Percentiles rank a stretch among this genome's conserved stretches.
Conservation (phyloP, 2,329 filamentous ascomycete species). For the Anthostomella pinea region DNA sequence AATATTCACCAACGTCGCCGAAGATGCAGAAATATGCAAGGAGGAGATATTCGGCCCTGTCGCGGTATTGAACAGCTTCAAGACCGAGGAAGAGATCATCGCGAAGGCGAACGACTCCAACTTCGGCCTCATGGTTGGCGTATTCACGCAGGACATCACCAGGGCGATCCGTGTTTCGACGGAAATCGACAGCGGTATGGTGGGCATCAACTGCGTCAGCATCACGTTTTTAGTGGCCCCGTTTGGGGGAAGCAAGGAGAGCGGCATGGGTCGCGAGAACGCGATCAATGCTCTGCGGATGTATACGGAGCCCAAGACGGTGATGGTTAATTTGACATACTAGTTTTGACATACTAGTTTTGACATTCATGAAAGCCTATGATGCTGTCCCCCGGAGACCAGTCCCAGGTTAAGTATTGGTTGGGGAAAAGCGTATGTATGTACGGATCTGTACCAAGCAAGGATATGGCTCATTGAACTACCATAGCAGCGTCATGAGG, state of each 20-base stretch:
- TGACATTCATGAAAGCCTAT: too few species aligned
- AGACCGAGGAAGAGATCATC: conserved; percentile 54
- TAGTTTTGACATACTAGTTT: too few species aligned
- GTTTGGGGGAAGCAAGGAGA: conserved; percentile 51
- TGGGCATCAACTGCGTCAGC: conserved; percentile 60
- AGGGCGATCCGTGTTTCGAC: conserved; percentile 54
- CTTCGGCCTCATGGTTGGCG: conserved; percentile 41
- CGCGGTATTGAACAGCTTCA: conserved; percentile 52
- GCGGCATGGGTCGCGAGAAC: conserved; percentile 47
- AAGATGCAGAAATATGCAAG: conserved; percentile 45
- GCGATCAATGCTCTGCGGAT: conserved; percentile 45
- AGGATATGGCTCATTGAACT: too few species aligned
- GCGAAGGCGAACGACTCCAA: conserved; percentile 53
- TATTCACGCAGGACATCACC: conserved; percentile 64
- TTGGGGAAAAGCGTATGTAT: too few species aligned
- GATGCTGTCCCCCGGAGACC: too few species aligned
- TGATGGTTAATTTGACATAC: conserved; percentile 41
- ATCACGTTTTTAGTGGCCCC: conserved; percentile 39
- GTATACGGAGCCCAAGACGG: conserved; percentile 49
- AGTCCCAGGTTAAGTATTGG: too few species aligned
- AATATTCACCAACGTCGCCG: conserved; percentile 42
- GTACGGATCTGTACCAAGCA: too few species aligned
- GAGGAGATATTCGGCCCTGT: conserved; percentile 60
- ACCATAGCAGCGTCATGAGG: too few species aligned
- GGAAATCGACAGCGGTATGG: conserved; percentile 64